Conservation (phyloP, 805 yeast species). For the Kazachstania viticola region DNA sequence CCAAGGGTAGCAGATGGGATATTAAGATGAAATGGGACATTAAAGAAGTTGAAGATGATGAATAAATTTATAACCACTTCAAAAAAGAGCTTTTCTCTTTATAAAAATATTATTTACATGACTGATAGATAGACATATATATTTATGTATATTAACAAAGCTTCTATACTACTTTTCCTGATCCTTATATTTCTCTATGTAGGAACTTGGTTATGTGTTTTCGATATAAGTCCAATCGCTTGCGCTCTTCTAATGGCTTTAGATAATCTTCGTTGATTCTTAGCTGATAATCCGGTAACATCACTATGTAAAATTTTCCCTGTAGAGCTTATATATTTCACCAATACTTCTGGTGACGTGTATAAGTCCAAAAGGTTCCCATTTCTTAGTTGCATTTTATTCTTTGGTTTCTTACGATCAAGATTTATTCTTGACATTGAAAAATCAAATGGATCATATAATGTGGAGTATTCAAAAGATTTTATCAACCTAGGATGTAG, state of each 20-base stretch:
- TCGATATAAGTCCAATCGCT: conserved; percentile 66
- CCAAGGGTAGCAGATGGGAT: conserved; percentile 92
- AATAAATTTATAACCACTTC: conserved; percentile 3
- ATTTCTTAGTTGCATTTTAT: conserved; percentile 5
- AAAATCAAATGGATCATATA: conserved; percentile 78
- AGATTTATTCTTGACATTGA: conserved; percentile 45
- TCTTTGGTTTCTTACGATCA: conserved; percentile 30
- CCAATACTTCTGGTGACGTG: conserved; percentile 57
- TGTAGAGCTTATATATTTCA: conserved; percentile 51
- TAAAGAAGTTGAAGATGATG: conserved; percentile 25
- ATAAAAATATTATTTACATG: background rate
- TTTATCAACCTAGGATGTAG: conserved; percentile 22
- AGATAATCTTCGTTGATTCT: conserved; percentile 59
- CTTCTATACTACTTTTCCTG: too few species aligned
- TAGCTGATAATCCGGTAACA: conserved; percentile 52
- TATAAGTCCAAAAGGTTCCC: conserved; percentile 62
- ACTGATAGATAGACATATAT: too few species aligned
- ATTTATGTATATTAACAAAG: too few species aligned
- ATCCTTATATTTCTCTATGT: background rate
- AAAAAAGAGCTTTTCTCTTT: background rate
- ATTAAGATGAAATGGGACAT: conserved; percentile 71
- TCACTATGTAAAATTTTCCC: conserved; percentile 71
- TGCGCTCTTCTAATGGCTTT: conserved; percentile 74
- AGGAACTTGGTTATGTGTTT: conserved; percentile 40
- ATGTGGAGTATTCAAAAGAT: conserved; percentile 34